Conservation (phyloP, 805 yeast genomes). For the Komagataella mondaviorum region DNA sequence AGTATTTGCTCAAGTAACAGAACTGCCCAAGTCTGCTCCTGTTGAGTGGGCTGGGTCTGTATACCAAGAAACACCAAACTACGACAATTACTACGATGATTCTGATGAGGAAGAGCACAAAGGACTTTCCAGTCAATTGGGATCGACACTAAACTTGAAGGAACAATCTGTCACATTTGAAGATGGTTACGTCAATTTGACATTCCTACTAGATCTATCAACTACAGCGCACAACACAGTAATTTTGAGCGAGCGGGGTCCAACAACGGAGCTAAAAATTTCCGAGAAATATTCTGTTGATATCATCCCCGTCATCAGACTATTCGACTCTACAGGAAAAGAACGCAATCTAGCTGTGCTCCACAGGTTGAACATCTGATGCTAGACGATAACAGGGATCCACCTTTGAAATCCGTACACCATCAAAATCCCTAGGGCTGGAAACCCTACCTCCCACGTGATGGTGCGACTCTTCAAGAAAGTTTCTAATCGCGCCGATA, state of each 20-base stretch:
- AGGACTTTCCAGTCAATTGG: neutral
- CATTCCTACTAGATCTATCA: neutral
- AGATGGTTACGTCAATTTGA: neutral
- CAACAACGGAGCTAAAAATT: neutral
- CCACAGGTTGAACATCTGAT: slow-evolving; percentile 4
- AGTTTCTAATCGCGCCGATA: slow-evolving; percentile 65
- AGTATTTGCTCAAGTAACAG: slow-evolving; percentile 29
- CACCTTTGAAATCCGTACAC: neutral
- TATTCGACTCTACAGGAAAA: slow-evolving; percentile 15
- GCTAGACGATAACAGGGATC: neutral
- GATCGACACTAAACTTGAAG: neutral
- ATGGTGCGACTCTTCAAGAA: slow-evolving; percentile 45
- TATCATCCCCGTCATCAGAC: slow-evolving; percentile 13
- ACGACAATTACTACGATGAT: slow-evolving; percentile 28
- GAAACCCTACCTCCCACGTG: neutral
- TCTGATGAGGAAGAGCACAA: slow-evolving; percentile 11
- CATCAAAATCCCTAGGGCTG: neutral
- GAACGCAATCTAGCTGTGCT: slow-evolving; percentile 11
- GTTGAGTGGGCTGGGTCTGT: slow-evolving; percentile 70
- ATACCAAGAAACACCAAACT: slow-evolving; percentile 19
- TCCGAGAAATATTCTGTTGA: slow-evolving; percentile 8
- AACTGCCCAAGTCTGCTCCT: slow-evolving; percentile 47
- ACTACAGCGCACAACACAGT: neutral
- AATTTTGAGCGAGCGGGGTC: neutral
- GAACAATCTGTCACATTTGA: neutral